phyloP scores from a whole-genome alignment of 2,329 filamentous ascomycete genomes.

The Fusarium domesticum region DNA sequence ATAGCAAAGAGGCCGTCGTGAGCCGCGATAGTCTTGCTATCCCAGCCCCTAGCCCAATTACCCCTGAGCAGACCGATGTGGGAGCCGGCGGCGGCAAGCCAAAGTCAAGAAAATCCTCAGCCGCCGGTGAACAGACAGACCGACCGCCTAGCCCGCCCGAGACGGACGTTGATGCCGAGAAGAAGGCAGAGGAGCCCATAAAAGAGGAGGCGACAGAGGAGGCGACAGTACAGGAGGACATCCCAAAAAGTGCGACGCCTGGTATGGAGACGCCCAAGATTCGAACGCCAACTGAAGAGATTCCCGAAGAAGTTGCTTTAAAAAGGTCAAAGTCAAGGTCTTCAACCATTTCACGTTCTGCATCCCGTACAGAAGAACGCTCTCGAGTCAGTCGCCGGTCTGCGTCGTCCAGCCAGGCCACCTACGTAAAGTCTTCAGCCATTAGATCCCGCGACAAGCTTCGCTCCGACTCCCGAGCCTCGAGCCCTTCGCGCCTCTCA shows the following conservation, averaged over 20 bases:
- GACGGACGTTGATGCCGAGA: constrained; percentile 55
- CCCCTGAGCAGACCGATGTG: constrained; percentile 70
- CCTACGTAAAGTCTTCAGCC: constrained; percentile 43
- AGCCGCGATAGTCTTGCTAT: constrained; percentile 53
- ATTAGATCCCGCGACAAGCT: constrained; percentile 37
- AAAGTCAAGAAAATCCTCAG: constrained; percentile 7
- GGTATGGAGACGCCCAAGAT: constrained; percentile 10
- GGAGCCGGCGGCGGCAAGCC: constrained; percentile 35
- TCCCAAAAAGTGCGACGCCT: constrained; percentile 10
- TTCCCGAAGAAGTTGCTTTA: constrained; percentile 29
- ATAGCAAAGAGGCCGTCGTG: constrained; percentile 81
- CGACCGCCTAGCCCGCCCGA: constrained; percentile 63
- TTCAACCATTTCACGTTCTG: constrained; percentile 43
- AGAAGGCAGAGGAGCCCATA: constrained; percentile 25
- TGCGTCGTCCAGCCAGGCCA: constrained; percentile 57
- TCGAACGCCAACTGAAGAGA: constrained; percentile 19
- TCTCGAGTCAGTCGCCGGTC: constrained; percentile 55
- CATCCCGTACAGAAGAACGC: constrained; percentile 46
- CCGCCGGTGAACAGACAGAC: constrained; percentile 40
- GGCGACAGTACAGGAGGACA: constrained; percentile 32
- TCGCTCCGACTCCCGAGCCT: constrained; percentile 35
- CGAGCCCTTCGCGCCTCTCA: constrained; percentile 35
- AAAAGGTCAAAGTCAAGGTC: constrained; percentile 43
- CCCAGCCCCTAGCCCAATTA: constrained; percentile 47
- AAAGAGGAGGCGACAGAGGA: constrained; percentile 34